Percentiles rank a stretch among this genome's conserved stretches.
These are phyloP conservation scores for Striga hermonthica DNA, from an alignment of 305 asterid species.

Conservation along the genomic window DNA sequence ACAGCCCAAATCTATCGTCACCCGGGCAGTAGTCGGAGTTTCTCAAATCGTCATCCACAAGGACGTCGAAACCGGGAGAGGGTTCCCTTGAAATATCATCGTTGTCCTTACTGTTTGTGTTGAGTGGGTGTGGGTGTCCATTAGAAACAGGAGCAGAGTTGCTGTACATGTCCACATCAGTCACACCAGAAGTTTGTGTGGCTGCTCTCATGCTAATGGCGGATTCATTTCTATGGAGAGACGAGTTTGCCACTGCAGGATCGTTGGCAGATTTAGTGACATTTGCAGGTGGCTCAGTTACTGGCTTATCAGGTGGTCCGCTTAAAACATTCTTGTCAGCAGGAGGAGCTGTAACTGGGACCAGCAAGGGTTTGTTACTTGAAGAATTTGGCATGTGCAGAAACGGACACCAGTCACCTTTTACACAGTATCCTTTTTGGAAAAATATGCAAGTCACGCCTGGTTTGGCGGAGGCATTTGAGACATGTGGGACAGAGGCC, in stretches of 20 bases:
- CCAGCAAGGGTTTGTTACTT: constrained; percentile 44
- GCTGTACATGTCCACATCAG: neutral
- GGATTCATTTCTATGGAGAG: constrained; percentile 38
- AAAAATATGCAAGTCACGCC: constrained; percentile 71
- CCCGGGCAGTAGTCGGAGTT: constrained; percentile 65
- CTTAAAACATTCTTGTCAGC: constrained; percentile 41
- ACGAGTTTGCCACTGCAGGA: constrained; percentile 33
- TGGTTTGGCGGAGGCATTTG: constrained; percentile 49
- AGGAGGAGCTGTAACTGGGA: constrained; percentile 41
- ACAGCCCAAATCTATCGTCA: constrained; percentile 63
- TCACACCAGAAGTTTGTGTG: no score
- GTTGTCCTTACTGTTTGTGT: constrained; percentile 51
- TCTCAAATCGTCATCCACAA: constrained; percentile 72
- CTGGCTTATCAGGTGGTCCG: constrained; percentile 48
- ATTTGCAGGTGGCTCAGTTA: constrained; percentile 40
- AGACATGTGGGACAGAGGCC: constrained; percentile 38
- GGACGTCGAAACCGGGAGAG: constrained; percentile 95
- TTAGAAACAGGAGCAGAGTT: constrained; percentile 37
- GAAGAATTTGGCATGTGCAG: constrained; percentile 54
- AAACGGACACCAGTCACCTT: constrained; percentile 87
- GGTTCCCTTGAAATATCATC: constrained; percentile 83
- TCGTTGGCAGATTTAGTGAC: constrained; percentile 40
- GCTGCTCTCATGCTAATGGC: constrained; percentile 34
- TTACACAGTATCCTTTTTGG: constrained; percentile 70
- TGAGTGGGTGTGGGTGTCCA: constrained; percentile 42